Percentiles rank a stretch among this genome's conserved stretches.
These are phyloP conservation scores for Plenodomus biglobosus DNA, from an alignment of 2,329 filamentous ascomycete species.

Conservation along the genomic window DNA sequence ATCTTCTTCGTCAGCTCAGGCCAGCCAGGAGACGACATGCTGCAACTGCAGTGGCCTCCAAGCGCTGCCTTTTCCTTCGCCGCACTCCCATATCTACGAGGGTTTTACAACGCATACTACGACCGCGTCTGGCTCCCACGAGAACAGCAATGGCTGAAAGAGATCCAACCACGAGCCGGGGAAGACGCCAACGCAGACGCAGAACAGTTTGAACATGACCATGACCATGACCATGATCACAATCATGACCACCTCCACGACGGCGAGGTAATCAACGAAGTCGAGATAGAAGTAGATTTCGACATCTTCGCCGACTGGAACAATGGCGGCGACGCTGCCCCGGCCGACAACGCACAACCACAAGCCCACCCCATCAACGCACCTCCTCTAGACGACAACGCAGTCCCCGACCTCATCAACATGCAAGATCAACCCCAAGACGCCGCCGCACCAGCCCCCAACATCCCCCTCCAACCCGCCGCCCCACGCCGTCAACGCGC, in stretches of 20 bases:
- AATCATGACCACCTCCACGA: slow-evolving; percentile 42
- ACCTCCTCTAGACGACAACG: slow-evolving; percentile 34
- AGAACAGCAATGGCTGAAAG: slow-evolving; percentile 63
- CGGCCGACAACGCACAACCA: slow-evolving; percentile 37
- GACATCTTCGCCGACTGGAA: slow-evolving; percentile 51
- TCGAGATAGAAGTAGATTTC: slow-evolving; percentile 47
- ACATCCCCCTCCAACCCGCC: slow-evolving; percentile 27
- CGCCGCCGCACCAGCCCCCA: slow-evolving; percentile 31
- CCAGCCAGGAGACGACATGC: slow-evolving; percentile 44
- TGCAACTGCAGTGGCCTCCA: slow-evolving; percentile 66
- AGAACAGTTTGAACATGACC: slow-evolving; percentile 20
- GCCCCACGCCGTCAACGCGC: slow-evolving; percentile 26
- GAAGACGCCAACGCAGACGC: slow-evolving; percentile 21
- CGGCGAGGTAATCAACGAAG: slow-evolving; percentile 51
- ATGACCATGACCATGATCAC: slow-evolving; percentile 27
- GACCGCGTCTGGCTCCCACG: slow-evolving; percentile 59
- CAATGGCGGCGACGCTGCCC: slow-evolving; percentile 22
- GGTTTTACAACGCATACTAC: slow-evolving; percentile 65
- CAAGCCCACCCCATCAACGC: slow-evolving; percentile 36
- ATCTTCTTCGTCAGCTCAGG: slow-evolving; percentile 61
- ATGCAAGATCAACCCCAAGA: slow-evolving; percentile 10
- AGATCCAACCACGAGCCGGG: slow-evolving; percentile 60
- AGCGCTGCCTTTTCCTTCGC: slow-evolving; percentile 67
- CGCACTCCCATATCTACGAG: slow-evolving; percentile 65
- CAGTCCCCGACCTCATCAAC: slow-evolving; percentile 10